phyloP scores from a whole-genome alignment of 768 basidiomycete genomes.

The Pleurotus tuber-regium region DNA sequence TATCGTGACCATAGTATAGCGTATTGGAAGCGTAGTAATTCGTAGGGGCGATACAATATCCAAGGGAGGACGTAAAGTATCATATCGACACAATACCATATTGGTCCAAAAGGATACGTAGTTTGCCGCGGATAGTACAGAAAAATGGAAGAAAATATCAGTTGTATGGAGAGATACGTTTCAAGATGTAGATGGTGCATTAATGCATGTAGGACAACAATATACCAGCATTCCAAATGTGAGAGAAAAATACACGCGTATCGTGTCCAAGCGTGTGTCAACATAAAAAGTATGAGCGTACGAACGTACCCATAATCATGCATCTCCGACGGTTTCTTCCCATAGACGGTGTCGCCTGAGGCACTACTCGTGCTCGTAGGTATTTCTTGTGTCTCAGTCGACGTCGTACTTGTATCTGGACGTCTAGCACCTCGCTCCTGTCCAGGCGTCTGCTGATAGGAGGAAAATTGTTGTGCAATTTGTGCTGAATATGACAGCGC shows the following conservation, averaged over 20 bases:
- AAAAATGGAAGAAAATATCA: slow-evolving; percentile 8
- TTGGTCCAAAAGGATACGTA: slow-evolving; percentile 9
- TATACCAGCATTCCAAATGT: background rate
- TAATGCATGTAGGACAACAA: slow-evolving; percentile 31
- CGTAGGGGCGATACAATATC: slow-evolving; percentile 11
- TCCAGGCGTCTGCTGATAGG: slow-evolving; percentile 63
- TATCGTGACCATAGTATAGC: too few relatives aligned
- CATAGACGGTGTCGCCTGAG: slow-evolving; percentile 40
- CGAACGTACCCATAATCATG: slow-evolving; percentile 78
- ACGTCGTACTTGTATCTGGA: slow-evolving; percentile 22
- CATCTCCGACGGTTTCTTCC: slow-evolving; percentile 70
- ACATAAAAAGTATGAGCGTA: background rate
- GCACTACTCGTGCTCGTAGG: slow-evolving; percentile 22
- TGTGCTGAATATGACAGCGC: slow-evolving; percentile 59
- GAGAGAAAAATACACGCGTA: slow-evolving; percentile 6
- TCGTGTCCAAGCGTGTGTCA: slow-evolving; percentile 12
- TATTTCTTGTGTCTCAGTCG: slow-evolving; percentile 33
- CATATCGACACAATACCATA: slow-evolving; percentile 5
- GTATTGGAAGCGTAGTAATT: slow-evolving; percentile 18
- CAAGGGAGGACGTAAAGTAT: slow-evolving; percentile 10
- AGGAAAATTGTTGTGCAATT: slow-evolving; percentile 63
- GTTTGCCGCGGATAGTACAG: slow-evolving; percentile 10
- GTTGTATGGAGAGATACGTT: slow-evolving; percentile 5
- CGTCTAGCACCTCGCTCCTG: slow-evolving; percentile 49
- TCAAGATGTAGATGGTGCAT: background rate